Conservation (phyloP, 164 flowering plant species). For the Taxillus chinensis region DNA sequence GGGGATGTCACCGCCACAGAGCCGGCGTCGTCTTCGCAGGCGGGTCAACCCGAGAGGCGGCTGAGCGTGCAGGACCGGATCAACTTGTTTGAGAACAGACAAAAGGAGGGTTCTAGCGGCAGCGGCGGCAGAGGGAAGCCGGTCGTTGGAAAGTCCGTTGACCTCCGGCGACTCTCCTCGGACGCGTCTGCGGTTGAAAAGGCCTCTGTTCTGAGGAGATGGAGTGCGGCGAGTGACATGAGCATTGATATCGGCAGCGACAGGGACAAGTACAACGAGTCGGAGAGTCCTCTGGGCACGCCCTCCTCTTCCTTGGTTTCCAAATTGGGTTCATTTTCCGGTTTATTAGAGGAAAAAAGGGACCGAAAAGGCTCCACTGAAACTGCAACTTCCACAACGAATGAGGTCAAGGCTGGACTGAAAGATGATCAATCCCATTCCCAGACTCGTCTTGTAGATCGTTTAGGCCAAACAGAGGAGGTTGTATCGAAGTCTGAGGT, state of each 20-base stretch:
- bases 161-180: neutral
- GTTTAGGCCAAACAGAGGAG: conserved; percentile 11
- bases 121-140: neutral
- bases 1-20: neutral
- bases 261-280: conserved; percentile 18
- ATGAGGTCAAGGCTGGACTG: too few relatives aligned
- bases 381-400: neutral
- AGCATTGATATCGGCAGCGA: neutral
- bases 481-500: conserved; percentile 7
- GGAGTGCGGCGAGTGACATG: neutral
- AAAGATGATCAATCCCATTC: conserved; percentile 14
- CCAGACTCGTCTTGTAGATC: neutral
- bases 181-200: neutral
- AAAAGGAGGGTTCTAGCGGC: neutral
- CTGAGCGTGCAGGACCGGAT: neutral
- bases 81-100: neutral
- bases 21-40: neutral
- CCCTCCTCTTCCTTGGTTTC: conserved; percentile 12
- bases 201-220: neutral
- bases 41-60: neutral
- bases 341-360: conserved; percentile 15
- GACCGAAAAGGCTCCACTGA: conserved; percentile 18
- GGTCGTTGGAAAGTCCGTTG: neutral
- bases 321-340: conserved; percentile 14
- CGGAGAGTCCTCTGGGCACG: conserved; percentile 28